Evolutionary conservation across 768 basidiomycete species (phyloP).

Genomic region (Hypholoma sublateritium): DNA sequence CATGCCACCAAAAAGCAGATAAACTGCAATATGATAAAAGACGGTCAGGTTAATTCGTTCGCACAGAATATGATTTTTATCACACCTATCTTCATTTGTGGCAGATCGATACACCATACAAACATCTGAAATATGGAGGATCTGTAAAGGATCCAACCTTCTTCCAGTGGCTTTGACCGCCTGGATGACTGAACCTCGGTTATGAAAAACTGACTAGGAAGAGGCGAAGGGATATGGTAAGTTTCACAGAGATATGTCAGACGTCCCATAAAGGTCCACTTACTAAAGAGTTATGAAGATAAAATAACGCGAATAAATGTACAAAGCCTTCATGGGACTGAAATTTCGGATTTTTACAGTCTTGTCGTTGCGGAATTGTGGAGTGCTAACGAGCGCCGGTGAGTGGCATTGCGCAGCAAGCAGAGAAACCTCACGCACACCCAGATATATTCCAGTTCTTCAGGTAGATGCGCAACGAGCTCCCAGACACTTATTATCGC

Average conservation of each 20-base stretch:
- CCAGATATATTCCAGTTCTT: too few species aligned
- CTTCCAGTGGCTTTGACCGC: background rate
- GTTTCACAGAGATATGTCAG: background rate
- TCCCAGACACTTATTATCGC: too few species aligned
- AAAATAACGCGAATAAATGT: background rate
- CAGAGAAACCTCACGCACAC: too few species aligned
- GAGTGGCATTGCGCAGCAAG: too few species aligned
- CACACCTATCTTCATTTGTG: conserved; percentile 5
- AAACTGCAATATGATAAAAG: background rate
- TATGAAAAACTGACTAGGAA: background rate
- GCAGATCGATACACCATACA: background rate
- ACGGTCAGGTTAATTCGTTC: background rate
- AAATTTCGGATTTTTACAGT: background rate
- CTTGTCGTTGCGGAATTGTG: conserved; percentile 19
- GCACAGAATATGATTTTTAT: background rate
- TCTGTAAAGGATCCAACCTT: conserved; percentile 4
- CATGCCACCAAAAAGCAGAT: background rate
- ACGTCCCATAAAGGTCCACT: background rate
- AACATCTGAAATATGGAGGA: conserved; percentile 1
- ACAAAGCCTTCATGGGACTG: background rate
- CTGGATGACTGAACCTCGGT: background rate
- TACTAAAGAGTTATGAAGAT: background rate
- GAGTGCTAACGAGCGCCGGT: too few species aligned
- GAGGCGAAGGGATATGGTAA: background rate
- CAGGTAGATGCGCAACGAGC: too few species aligned